Base-by-base conservation (phyloP, 176 grass and related monocot species). In the Panicum miliaceum region DNA sequence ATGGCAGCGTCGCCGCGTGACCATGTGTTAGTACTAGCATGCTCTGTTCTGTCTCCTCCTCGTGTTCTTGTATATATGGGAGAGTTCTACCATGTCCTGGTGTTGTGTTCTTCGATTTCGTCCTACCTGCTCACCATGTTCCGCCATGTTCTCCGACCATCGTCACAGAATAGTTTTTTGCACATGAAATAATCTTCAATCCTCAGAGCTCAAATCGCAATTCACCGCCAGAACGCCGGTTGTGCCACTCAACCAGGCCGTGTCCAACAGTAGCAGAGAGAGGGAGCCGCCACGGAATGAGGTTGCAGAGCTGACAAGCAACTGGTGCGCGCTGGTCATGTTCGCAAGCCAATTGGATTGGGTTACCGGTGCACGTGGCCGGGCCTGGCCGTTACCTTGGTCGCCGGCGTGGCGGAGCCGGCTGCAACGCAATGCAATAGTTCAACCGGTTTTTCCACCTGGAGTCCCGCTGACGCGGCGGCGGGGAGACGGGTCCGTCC, bases 31-130 rank as follows among this genome's bases (percentile, higher is more conserved):
- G 16, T 20, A 20, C 8, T 22, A 29, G 27, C 34, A 19, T 66
- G 71, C 35, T 52, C 19, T 68, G 26, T 20, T 69, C 3, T 67
- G 58, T 72, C 35, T 20, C 12, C 19, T 53, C 19, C n/a, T 82
- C 45, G 8, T 63, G 64, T 56, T 46, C 12, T 12, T 84, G 86
- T 88, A 64, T 36, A 78, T 84, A 84, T 12, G 57, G 63, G 22
- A 8, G 11, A 79, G 18, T 65, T 80, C 9, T 34, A 41, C 15
- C 40, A 38, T 58, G 2, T 22, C 47, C 47, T 38, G 2, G 0
- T 38, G 20, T 5, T 50, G 29, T 13, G 79, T 27, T 14, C 12
- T 60, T 64, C 14, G 4, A 6, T 3, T 66, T 20, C 6, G 54
- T 14, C 6, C 26, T 12, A 14, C 12, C 59, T 29, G 59, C 26